Percentiles rank a stretch among this genome's conserved stretches.
Conservation (phyloP, 768 basidiomycete species). For the Mycena indigotica region DNA sequence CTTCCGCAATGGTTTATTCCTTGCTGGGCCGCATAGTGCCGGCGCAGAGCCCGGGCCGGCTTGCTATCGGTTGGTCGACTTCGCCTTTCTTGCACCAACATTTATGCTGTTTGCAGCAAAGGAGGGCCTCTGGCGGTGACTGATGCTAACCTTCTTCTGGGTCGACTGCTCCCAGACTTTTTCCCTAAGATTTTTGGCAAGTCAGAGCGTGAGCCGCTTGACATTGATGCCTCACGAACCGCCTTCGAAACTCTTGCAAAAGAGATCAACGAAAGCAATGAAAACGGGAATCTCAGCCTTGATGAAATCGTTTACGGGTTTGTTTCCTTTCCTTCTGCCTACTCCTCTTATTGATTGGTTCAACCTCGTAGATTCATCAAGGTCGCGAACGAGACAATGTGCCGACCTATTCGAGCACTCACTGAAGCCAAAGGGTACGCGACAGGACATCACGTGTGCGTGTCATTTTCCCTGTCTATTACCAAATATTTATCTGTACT, state of each 20-base stretch:
- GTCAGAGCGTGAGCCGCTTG: conserved; percentile 82
- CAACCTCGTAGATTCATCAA: conserved; percentile 94
- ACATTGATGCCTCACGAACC: conserved; percentile 64
- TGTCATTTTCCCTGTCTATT: conserved; percentile 4
- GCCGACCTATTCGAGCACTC: conserved; percentile 85
- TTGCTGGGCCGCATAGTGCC: conserved; percentile 90
- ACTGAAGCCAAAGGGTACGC: conserved; percentile 90
- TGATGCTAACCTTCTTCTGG: conserved; percentile 89
- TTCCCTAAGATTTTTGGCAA: conserved; percentile 96
- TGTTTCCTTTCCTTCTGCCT: conserved; percentile 23
- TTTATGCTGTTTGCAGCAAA: conserved; percentile 53
- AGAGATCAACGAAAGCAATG: conserved; percentile 70
- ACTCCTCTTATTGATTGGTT: background rate
- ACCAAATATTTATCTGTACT: background rate
- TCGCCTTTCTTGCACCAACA: background rate
- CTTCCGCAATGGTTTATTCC: conserved; percentile 88
- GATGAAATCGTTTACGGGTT: conserved; percentile 92
- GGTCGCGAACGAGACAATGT: conserved; percentile 97
- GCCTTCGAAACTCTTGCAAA: conserved; percentile 70
- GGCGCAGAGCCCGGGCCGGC: conserved; percentile 93
- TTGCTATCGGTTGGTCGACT: conserved; percentile 70
- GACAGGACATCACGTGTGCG: conserved; percentile 69
- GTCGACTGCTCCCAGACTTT: conserved; percentile 84
- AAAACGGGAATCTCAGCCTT: conserved; percentile 54
- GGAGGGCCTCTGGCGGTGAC: conserved; percentile 91